These are phyloP conservation scores for Ceratobasidium sp. DNA, from an alignment of 1,284 basidiomycete genomes.

Conservation along the genomic window DNA sequence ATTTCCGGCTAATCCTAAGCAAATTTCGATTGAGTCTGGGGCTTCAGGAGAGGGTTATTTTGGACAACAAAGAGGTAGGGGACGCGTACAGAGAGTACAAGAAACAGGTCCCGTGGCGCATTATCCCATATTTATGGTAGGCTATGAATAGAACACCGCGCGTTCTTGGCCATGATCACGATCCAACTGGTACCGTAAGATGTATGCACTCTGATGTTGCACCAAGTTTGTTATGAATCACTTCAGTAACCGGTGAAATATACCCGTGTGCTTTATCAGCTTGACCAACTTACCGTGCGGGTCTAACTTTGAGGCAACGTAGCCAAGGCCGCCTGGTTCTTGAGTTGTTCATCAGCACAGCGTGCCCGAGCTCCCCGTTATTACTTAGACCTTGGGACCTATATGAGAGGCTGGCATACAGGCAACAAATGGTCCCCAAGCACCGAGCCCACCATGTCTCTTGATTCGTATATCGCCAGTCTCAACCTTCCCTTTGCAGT, in stretches of 20 bases:
- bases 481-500: conserved; percentile 7
- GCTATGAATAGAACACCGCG: not conserved
- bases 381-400: too few species aligned
- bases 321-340: too few species aligned
- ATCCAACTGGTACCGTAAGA: too few species aligned
- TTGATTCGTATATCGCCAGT: conserved; percentile 5
- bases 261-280: too few species aligned
- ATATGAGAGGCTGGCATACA: too few species aligned
- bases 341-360: not conserved
- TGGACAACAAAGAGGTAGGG: conserved; percentile 4
- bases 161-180: too few species aligned
- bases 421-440: not conserved
- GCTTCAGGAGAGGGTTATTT: conserved; percentile 11
- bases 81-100: not conserved
- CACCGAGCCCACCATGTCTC: not conserved
- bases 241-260: too few species aligned
- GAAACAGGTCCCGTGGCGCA: conserved; percentile 4
- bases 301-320: too few species aligned
- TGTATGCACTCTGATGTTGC: too few species aligned
- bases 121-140: conserved; percentile 25
- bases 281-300: too few species aligned
- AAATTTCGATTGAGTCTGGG: too few species aligned
- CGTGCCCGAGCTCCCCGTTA: not conserved
- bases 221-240: too few species aligned
- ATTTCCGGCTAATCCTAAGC: not conserved